These are phyloP conservation scores for Neopestalotiopsis clavispora DNA, from an alignment of 2,329 filamentous ascomycete species.

Conservation along the genomic window DNA sequence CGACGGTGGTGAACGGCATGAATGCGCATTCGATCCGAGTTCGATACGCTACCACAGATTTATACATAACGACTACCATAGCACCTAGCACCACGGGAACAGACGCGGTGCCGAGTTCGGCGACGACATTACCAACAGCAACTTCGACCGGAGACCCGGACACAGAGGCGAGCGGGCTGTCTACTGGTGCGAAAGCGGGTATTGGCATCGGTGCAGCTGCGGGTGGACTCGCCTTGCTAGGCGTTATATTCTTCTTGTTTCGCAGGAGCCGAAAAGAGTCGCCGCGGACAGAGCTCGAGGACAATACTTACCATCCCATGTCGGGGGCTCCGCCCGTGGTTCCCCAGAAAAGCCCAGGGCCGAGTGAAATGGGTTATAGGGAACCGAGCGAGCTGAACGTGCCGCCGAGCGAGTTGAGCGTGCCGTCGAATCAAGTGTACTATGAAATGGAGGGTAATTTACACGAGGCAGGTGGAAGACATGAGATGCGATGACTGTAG, in stretches of 20 bases:
- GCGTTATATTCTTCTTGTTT: slow-evolving; percentile 6
- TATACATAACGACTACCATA: not conserved
- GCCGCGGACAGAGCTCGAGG: not conserved
- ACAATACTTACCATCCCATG: not conserved
- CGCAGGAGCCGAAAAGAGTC: not conserved
- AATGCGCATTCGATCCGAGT: slow-evolving; percentile 11
- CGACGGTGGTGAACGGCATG: slow-evolving; percentile 4
- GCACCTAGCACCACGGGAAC: not conserved
- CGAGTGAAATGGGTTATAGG: not conserved
- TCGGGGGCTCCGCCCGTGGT: not conserved
- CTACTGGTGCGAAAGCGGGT: slow-evolving; percentile 8
- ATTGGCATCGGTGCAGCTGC: not conserved
- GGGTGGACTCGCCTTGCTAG: not conserved
- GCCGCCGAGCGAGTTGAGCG: not conserved
- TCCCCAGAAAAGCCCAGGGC: not conserved
- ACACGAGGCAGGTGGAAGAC: not conserved
- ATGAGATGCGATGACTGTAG: not conserved
- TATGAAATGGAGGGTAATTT: not conserved
- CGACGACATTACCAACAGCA: not conserved
- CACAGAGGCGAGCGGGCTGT: not conserved
- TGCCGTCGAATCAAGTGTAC: not conserved
- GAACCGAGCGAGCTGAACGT: not conserved
- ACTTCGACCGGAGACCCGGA: not conserved
- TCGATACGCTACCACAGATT: slow-evolving; percentile 1
- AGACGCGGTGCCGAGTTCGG: not conserved